Evolutionary conservation across 768 basidiomycete species (phyloP), one percentile per base, ranked within the genome.

Genomic region (Tulasnella sp.): DNA sequence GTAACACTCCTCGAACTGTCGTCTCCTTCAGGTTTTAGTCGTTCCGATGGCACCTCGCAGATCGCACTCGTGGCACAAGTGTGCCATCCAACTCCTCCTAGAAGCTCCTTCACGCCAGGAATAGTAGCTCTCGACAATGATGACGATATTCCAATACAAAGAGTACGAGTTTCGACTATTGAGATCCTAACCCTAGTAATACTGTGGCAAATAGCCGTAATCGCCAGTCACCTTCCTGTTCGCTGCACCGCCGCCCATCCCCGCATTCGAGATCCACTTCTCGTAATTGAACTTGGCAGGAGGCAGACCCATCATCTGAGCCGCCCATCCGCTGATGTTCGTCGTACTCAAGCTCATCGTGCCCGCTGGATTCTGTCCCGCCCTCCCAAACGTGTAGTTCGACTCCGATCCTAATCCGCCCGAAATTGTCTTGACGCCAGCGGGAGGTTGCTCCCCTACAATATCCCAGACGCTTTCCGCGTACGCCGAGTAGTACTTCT

Each of bases 261-360:
- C 52, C 12, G 29, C 41, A 37, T 69, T 73, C 12, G 69, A 62
- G 34, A 80, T 72, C 83, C 83, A 84, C 47, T 82, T 78, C 74
- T 85, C 85, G 74, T 86, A 86, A 76, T 83, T 83, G 59, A 83
- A 83, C 7, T 64, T 59, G 32, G 44, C 39, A 19, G 78, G 74
- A n/a, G 81, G 79, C 8, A 81, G 75, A 22, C 77, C 77, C 4
- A 73, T 69, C 73, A 83, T 83, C 14, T 81, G 73, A 62, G 81
- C 79, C 47, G 78, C 17, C 78, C 79, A 68, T 75, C 79, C 29
- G 9, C 26, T 63, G 35, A 63, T 62, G 62, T 65, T 65, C 32
- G 63, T 62, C 7, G 36, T 39, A 19, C 37, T 39, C 37, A 64
- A 8, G 39, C 32, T 40, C 39, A 68, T 68, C 2, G 67, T 68